Percentiles rank a stretch among this genome's conserved stretches.
Conservation (phyloP, 1,284 basidiomycete genomes). For the Bjerkandera adusta region DNA sequence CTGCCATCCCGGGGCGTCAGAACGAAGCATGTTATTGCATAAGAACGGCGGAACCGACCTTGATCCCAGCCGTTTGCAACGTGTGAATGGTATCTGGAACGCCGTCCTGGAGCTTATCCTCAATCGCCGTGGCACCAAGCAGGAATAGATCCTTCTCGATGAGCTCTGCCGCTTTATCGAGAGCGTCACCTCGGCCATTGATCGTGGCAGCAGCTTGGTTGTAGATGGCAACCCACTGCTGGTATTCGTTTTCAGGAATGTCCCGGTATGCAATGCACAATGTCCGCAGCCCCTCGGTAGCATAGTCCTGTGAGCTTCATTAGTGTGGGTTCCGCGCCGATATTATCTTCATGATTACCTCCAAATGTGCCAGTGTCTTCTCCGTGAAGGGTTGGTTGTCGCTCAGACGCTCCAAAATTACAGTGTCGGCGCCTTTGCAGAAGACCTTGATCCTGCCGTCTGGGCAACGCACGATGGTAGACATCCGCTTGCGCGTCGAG, state of each 20-base stretch:
- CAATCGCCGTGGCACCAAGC: conserved; percentile 96
- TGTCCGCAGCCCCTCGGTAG: conserved; percentile 94
- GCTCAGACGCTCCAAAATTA: conserved; percentile 86
- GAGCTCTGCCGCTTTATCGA: conserved; percentile 93
- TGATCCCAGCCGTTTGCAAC: conserved; percentile 96
- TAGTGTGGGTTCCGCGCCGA: conserved; percentile 11
- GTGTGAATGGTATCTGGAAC: conserved; percentile 99
- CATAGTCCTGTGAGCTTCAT: conserved; percentile 72
- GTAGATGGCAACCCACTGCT: conserved; percentile 86
- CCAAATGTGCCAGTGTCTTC: conserved; percentile 86
- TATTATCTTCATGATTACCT: conserved; percentile 45
- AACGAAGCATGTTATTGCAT: conserved; percentile 7
- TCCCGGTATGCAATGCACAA: conserved; percentile 96
- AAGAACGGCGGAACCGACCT: conserved; percentile 43
- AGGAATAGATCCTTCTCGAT: conserved; percentile 94
- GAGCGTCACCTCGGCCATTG: conserved; percentile 88
- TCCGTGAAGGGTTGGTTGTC: conserved; percentile 86
- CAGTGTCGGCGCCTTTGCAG: conserved; percentile 98
- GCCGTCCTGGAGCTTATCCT: conserved; percentile 98
- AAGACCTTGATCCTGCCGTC: conserved; percentile 94
- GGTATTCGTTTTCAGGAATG: conserved; percentile 88
- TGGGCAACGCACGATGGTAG: conserved; percentile 85
- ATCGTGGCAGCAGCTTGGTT: conserved; percentile 91
- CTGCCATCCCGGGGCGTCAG: conserved; percentile 30
- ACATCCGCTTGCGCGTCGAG: conserved; percentile 97